Evolutionary conservation across 116 monocot genomes (phyloP), one percentile per base, ranked within the genome.

Genomic region (Posidonia oceanica): DNA sequence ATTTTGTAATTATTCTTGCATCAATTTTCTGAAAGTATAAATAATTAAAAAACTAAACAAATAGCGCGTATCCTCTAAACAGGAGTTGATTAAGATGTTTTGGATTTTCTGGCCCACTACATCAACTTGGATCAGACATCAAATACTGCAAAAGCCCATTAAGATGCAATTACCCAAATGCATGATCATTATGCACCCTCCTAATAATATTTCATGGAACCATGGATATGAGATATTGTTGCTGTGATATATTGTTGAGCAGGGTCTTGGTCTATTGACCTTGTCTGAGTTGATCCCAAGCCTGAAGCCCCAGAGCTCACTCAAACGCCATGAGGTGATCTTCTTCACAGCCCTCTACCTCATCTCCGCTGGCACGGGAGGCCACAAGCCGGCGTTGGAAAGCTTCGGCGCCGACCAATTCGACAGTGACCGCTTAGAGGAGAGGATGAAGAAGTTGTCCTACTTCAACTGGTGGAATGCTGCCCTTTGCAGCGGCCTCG

Each of bases 391-490:
- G 0, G 82, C 87, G 0, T 80, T 87, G 21, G 81, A 94, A 78
- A 94, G 94, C 81, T 94, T 94, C 66, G 94, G 94, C 0, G 94
- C 94, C 18, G 87, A 90, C 64, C 87, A 94, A 59, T 94, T 94
- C 69, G 94, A 94, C 52, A 86, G 83, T n/a, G 75, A 84, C 70
- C 78, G 85, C 56, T 37, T 58, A 0, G 67, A 12, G 29, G 90
- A 94, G 80, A 71, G 83, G 63, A 87, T 63, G 78, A 64, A 83
- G 71, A 94, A 94, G 85, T 85, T 90, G 84, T 94, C 94, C 4
- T 94, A 79, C 82, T 94, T 94, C 82, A 94, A 94, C 78, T 90
- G 94, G 94, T 94, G 94, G 94, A 94, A 83, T 74, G 80, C 79
- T 22, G 81, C 79, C 56, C 71, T 94, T 13, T 85, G 90, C 67